Conservation (phyloP, 192 early-diverging fungal genomes). For the Linnemannia zychae region DNA sequence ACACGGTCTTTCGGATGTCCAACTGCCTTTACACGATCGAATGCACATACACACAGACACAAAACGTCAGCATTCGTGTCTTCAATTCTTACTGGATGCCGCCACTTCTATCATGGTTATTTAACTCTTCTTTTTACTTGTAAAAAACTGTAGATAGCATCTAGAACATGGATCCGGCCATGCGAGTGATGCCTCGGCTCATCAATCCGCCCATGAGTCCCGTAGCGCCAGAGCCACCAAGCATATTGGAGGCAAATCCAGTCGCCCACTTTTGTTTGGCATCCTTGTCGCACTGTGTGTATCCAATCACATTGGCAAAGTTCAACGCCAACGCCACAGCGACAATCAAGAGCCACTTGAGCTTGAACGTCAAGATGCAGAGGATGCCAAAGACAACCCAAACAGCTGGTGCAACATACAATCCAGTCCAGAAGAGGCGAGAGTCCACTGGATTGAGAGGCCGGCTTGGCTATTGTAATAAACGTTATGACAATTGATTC, state of each 20-base stretch:
- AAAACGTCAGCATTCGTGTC: background rate
- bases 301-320: slow-evolving; percentile 94
- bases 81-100: background rate
- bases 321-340: slow-evolving; percentile 89
- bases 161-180: slow-evolving; percentile 56
- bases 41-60: background rate
- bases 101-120: background rate
- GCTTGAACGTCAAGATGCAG: slow-evolving; percentile 78
- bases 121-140: background rate
- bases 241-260: slow-evolving; percentile 69
- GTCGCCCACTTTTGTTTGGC: slow-evolving; percentile 82
- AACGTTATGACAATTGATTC: background rate
- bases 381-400: slow-evolving; percentile 88
- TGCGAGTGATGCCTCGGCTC: slow-evolving; percentile 50
- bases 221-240: slow-evolving; percentile 62
- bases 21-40: background rate
- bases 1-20: background rate
- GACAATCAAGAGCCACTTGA: slow-evolving; percentile 90
- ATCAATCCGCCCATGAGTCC: slow-evolving; percentile 55
- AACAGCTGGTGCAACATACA: slow-evolving; percentile 87
- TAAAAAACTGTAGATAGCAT: background rate
- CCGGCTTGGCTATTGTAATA: slow-evolving; percentile 67
- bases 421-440: slow-evolving; percentile 91
- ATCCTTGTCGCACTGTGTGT: slow-evolving; percentile 96
- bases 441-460: slow-evolving; percentile 88